Conservation (phyloP, 1,284 basidiomycete genomes). For the Irpex rosettiformis region DNA sequence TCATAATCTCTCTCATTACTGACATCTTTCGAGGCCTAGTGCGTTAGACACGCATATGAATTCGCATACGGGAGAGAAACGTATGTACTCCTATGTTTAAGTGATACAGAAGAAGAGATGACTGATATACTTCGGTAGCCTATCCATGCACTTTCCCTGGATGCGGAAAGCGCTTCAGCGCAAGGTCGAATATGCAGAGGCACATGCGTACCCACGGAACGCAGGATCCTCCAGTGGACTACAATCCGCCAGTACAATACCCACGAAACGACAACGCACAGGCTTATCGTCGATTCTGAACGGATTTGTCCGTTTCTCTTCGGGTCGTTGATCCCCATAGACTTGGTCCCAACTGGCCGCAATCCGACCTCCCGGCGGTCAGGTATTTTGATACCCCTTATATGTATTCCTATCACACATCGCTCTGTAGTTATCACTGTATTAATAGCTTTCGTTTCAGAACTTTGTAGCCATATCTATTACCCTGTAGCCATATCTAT, state of each 20-base stretch:
- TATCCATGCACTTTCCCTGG: slow-evolving; percentile 4
- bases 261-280: not conserved
- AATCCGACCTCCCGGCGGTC: too few species aligned
- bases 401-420: not conserved
- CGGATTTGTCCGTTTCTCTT: not conserved
- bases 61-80: slow-evolving; percentile 9
- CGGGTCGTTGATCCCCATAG: too few species aligned
- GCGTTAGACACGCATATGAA: slow-evolving; percentile 11
- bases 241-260: not conserved
- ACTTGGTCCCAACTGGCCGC: too few species aligned
- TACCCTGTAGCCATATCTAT: not conserved
- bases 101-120: not conserved
- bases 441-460: not conserved
- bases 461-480: not conserved
- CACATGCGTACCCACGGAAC: not conserved
- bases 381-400: too few species aligned
- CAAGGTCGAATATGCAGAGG: slow-evolving; percentile 12
- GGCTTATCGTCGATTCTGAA: not conserved
- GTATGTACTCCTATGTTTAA: not conserved
- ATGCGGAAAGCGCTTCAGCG: slow-evolving; percentile 11
- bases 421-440: not conserved
- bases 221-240: not conserved
- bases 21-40: slow-evolving; percentile 3
- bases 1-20: not conserved
- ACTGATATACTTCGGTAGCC: not conserved